Evolutionary conservation across 2,329 filamentous ascomycete genomes (phyloP).

Genomic region (Alternaria arborescens): DNA sequence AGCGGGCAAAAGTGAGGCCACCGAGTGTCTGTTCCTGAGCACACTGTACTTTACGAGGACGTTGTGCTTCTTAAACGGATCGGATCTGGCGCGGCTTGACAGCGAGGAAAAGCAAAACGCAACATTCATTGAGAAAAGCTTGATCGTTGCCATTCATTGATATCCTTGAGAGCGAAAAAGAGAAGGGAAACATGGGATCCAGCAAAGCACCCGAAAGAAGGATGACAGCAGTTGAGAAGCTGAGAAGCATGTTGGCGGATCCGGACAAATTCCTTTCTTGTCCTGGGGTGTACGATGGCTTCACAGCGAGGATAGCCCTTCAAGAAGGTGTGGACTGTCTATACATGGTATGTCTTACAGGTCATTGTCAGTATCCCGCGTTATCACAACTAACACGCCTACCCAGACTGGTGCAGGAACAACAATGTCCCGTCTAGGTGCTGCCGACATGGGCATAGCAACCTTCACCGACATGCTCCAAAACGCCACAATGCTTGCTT

Average conservation of each 20-base stretch:
- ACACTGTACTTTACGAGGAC: background rate
- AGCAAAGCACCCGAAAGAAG: slow-evolving; percentile 14
- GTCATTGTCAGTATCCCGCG: background rate
- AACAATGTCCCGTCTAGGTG: slow-evolving; percentile 67
- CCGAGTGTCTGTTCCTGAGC: background rate
- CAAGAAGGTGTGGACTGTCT: slow-evolving; percentile 69
- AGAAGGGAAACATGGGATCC: slow-evolving; percentile 19
- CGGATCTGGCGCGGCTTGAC: background rate
- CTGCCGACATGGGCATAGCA: slow-evolving; percentile 69
- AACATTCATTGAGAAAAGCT: background rate
- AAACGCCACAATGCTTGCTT: slow-evolving; percentile 72
- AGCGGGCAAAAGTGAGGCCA: slow-evolving; percentile 7
- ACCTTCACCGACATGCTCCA: slow-evolving; percentile 69
- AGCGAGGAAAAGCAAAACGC: background rate
- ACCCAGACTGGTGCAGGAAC: slow-evolving; percentile 69
- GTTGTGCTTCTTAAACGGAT: background rate
- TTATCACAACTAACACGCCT: background rate
- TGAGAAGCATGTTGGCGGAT: slow-evolving; percentile 44
- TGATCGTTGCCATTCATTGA: background rate
- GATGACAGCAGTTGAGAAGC: slow-evolving; percentile 40
- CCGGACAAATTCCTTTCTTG: slow-evolving; percentile 59
- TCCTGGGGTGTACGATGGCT: slow-evolving; percentile 74
- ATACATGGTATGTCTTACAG: slow-evolving; percentile 67
- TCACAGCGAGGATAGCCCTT: slow-evolving; percentile 70
- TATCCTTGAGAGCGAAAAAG: background rate